Evolutionary conservation across 805 yeast genomes (phyloP).

Genomic region (Cyberlindnera euphorbiiphila): DNA sequence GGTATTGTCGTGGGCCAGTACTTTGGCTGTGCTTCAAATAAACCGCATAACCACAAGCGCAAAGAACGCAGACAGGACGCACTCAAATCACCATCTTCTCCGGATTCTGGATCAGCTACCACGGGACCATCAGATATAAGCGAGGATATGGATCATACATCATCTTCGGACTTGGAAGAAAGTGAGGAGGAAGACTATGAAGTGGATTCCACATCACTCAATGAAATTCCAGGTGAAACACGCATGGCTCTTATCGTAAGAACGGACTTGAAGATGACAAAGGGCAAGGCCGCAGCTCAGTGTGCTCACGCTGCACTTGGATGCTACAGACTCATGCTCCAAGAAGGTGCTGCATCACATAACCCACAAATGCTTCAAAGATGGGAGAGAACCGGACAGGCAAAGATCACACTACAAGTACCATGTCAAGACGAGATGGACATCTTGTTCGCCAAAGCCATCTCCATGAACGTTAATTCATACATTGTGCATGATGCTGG

Average conservation of each 20-base stretch:
- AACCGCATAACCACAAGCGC: constrained; percentile 6
- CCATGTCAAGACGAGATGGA: constrained; percentile 68
- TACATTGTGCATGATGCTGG: constrained; percentile 94
- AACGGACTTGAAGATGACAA: constrained; percentile 85
- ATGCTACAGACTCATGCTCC: constrained; percentile 66
- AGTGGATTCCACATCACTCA: constrained; percentile 55
- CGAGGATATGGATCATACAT: constrained; percentile 30
- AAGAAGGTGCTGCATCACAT: constrained; percentile 45
- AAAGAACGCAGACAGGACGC: constrained; percentile 3
- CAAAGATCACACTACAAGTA: constrained; percentile 83
- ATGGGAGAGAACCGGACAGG: constrained; percentile 88
- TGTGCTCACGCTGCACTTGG: constrained; percentile 97
- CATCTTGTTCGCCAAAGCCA: constrained; percentile 73
- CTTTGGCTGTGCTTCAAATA: constrained; percentile 5
- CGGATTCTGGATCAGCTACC: constrained; percentile 15
- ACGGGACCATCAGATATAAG: constrained; percentile 23
- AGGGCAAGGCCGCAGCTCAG: constrained; percentile 97
- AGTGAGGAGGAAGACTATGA: constrained; percentile 53
- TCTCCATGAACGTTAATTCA: constrained; percentile 73
- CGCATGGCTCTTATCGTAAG: constrained; percentile 86
- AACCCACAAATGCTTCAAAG: constrained; percentile 62
- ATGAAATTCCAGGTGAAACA: constrained; percentile 72
- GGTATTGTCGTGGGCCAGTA: constrained; percentile 34
- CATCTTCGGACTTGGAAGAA: constrained; percentile 38
- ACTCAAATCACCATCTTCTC: constrained; percentile 7